phyloP scores from a whole-genome alignment of 768 basidiomycete genomes.

The Jaapia argillacea region DNA sequence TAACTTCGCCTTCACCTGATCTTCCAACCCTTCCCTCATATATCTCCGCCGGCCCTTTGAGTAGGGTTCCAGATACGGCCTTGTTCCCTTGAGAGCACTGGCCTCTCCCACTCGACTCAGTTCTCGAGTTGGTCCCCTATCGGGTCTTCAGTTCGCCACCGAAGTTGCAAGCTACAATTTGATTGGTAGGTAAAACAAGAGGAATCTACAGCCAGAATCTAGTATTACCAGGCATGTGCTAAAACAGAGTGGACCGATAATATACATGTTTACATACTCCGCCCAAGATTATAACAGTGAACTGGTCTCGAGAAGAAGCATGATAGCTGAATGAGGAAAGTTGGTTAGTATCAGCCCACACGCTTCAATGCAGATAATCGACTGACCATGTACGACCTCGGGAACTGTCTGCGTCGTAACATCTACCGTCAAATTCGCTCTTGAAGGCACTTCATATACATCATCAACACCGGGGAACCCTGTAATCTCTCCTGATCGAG shows the following conservation, averaged over 20 bases:
- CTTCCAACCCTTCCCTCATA: too few relatives aligned
- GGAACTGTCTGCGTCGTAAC: slow-evolving; percentile 72
- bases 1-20: too few relatives aligned
- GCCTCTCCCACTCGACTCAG: too few relatives aligned
- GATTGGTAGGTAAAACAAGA: neutral
- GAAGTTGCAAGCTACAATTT: too few relatives aligned
- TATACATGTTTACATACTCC: too few relatives aligned
- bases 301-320: slow-evolving; percentile 53
- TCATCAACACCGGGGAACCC: slow-evolving; percentile 87
- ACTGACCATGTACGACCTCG: slow-evolving; percentile 89
- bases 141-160: too few relatives aligned
- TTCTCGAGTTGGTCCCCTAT: too few relatives aligned
- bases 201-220: neutral
- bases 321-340: slow-evolving; percentile 31
- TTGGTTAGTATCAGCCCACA: slow-evolving; percentile 1
- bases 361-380: slow-evolving; percentile 1
- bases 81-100: too few relatives aligned
- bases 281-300: slow-evolving; percentile 36
- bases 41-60: too few relatives aligned
- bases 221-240: neutral
- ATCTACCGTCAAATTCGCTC: slow-evolving; percentile 79
- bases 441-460: slow-evolving; percentile 71
- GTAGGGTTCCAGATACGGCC: too few relatives aligned
- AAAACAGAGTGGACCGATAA: neutral
- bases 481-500: slow-evolving; percentile 73